Evolutionary conservation across 768 basidiomycete genomes (phyloP), one percentile per base, ranked within the genome.

Genomic region (Psilocybe subaeruginosa): DNA sequence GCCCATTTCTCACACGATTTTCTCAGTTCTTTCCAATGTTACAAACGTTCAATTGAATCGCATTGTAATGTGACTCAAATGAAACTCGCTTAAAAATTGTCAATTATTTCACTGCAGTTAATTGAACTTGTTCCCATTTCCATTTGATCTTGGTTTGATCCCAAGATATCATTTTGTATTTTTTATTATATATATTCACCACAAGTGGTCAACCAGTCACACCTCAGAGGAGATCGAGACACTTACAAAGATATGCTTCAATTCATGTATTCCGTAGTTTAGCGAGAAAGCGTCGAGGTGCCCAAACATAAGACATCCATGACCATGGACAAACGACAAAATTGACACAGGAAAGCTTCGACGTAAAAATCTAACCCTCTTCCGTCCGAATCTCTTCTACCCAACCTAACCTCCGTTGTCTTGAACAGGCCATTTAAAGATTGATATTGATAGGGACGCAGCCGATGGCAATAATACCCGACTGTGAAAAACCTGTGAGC

Each of bases 381-480:
- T 23, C 23, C 23, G 23, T 23, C 23, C 23, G 23, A 23, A 23
- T 23, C 23, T 23, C 23, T 23, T 23, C 23, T 23, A 23, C 23
- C 19, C 2, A 19, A 19, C 19, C 23, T 23, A 23, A 23, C 23
- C 23, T 23, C 23, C 23, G 23, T 23, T 23, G 23, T 23, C 1
- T 23, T 23, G 23, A 23, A 23, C 23, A 23, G 2, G 23, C 37
- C 9, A 16, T 23, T 61, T 64, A 73, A 45, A 70, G 60, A 59
- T 63, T 68, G 54, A 74, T 70, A 29, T 69, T 69, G 59, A 70
- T 68, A 33, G 71, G 71, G 3, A 65, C 63, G 49, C 71, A 72
- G 1, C 68, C 71, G 48, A 72, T 68, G 16, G 65, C 65, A 66
- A 74, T 64, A 58, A 76, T 17, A n/a, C 73, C 71, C n/a, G 55